phyloP scores from a whole-genome alignment of 2,329 filamentous ascomycete species.

The Geosmithia putterillii region DNA sequence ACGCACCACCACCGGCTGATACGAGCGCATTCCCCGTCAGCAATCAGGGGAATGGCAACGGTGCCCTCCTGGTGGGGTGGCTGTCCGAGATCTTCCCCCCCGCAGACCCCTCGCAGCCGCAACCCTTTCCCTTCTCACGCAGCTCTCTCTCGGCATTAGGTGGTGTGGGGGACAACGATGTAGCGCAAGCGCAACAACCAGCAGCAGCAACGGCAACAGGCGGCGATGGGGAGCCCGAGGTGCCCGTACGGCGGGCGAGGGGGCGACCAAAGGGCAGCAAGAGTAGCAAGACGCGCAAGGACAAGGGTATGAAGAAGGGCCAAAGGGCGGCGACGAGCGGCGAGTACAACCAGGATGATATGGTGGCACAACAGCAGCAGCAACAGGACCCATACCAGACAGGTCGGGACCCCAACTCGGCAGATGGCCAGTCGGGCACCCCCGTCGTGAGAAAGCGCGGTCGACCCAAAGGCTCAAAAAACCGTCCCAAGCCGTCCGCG shows the following conservation, averaged over 20 bases:
- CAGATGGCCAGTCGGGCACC: slow-evolving; percentile 3
- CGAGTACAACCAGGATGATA: background rate
- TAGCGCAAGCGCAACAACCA: too few relatives aligned
- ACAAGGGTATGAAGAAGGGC: slow-evolving; percentile 37
- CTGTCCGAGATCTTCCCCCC: slow-evolving; percentile 50
- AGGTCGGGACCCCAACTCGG: background rate
- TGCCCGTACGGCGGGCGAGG: slow-evolving; percentile 27
- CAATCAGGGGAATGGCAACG: slow-evolving; percentile 41
- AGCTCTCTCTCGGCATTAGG: background rate
- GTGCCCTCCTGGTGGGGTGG: slow-evolving; percentile 48
- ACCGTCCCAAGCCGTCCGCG: slow-evolving; percentile 17
- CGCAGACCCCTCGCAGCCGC: slow-evolving; percentile 7
- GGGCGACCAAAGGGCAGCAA: slow-evolving; percentile 45
- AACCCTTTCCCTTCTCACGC: background rate
- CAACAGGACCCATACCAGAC: background rate
- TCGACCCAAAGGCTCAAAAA: slow-evolving; percentile 34
- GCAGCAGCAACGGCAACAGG: slow-evolving; percentile 1
- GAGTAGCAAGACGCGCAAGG: slow-evolving; percentile 24
- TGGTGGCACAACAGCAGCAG: too few relatives aligned
- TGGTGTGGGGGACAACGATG: background rate
- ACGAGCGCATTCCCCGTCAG: slow-evolving; percentile 41
- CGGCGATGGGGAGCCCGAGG: slow-evolving; percentile 4
- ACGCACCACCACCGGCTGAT: slow-evolving; percentile 36
- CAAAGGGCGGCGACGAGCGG: background rate
- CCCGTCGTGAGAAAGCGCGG: slow-evolving; percentile 16